Evolutionary conservation across 2,329 filamentous ascomycete species (phyloP), one percentile per base, ranked within the genome.

Genomic region (Colletotrichum noveboracense): DNA sequence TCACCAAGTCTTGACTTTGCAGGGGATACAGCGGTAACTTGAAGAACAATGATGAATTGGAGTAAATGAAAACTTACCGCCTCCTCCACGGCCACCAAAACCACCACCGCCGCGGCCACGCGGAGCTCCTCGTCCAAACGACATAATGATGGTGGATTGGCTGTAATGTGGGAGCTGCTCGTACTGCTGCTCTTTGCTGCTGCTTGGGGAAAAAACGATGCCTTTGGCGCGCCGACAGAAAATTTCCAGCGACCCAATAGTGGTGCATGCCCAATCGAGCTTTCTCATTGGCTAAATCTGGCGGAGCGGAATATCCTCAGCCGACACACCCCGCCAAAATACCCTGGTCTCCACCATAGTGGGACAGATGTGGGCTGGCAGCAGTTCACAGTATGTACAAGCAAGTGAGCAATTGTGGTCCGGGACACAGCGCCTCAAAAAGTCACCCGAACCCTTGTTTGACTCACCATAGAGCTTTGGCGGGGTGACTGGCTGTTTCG

Each of bases 121-220:
- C 65, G 77, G 77, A 71, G 77, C 74, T 76, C 76, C 76, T 76
- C 74, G 76, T 70, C 75, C 75, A 65, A 78, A 78, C 43, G 77
- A 78, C 77, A 78, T 78, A 30, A 66, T 78, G 36, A 69, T 73
- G 58, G 43, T 72, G 62, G 52, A 48, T 74, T 66, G 66, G 38
- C 28, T 66, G 69, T 65, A 32, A 66, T 28, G 56, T 76, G 58
- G 61, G 64, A 77, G 66, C 76, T 75, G 70, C 76, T 77, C 52
- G 56, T 65, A 30, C 62, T 65, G 66, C 70, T 74, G 36, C 34
- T 69, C 55, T 55, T 62, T 32, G 56, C 56, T 65, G 62, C 66
- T 76, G 61, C 38, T 68, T 66, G 69, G 68, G 34, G 16, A 32
- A 52, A 75, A 71, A 67, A 36, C 55, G 66, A 67, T 34, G 43